Evolutionary conservation across 139 green algal genomes (phyloP).

Genomic region (Tetradesmus obliquus): DNA sequence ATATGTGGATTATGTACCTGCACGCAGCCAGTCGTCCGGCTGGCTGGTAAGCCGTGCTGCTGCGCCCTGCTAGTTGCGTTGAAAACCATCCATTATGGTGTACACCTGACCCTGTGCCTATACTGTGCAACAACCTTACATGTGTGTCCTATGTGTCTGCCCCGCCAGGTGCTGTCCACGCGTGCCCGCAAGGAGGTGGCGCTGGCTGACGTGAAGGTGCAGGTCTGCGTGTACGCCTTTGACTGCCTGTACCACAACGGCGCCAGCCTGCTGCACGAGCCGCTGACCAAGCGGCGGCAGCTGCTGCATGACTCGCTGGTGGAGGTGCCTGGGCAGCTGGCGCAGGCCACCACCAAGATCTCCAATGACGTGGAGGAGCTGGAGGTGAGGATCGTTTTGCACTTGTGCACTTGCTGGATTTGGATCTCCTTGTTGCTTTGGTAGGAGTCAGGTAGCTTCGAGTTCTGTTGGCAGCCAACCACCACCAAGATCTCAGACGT

Average conservation of each 20-base stretch:
- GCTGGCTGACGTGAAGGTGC: conserved; percentile 90
- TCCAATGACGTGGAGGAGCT: conserved; percentile 91
- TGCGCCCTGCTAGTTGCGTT: no score
- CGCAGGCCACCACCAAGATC: conserved; percentile 85
- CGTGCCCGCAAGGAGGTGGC: conserved; percentile 93
- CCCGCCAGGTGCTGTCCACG: conserved; percentile 76
- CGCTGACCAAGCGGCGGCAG: conserved; percentile 82
- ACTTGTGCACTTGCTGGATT: not conserved
- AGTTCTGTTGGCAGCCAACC: conserved; percentile 63
- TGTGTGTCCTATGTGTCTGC: no score
- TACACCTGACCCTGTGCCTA: no score
- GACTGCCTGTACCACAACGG: conserved; percentile 98
- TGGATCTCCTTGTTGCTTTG: not conserved
- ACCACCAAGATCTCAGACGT: conserved; percentile 1
- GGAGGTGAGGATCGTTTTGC: conserved; percentile 52
- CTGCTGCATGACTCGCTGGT: conserved; percentile 79
- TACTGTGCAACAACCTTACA: no score
- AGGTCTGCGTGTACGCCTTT: conserved; percentile 88
- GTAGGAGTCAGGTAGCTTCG: conserved; percentile 71
- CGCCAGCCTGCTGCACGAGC: conserved; percentile 77
- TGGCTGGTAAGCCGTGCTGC: no score
- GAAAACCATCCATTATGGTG: no score
- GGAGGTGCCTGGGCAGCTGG: conserved; percentile 77
- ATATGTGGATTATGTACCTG: not conserved
- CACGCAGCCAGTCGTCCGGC: no score